Percentiles rank a stretch among this genome's conserved stretches.
Conservation (phyloP, 2,329 filamentous ascomycete genomes). For the Talaromyces sp. region DNA sequence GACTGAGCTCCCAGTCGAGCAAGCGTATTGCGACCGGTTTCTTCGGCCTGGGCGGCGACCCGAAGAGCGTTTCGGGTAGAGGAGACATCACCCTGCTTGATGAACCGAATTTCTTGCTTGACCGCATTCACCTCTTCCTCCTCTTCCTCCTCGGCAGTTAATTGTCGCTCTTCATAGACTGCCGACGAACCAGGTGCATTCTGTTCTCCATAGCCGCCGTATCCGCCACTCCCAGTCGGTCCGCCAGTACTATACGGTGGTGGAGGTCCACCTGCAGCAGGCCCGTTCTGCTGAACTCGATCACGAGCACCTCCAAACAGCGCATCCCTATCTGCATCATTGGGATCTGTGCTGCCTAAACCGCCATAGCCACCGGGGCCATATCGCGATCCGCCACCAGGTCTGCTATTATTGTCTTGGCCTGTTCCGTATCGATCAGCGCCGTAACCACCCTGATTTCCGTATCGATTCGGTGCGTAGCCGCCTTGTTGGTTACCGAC, state of each 20-base stretch:
- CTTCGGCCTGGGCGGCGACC: slow-evolving; percentile 64
- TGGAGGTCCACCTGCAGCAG: slow-evolving; percentile 32
- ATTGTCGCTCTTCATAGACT: slow-evolving; percentile 64
- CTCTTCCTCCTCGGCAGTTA: slow-evolving; percentile 77
- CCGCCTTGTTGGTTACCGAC: slow-evolving; percentile 27
- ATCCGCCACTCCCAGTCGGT: slow-evolving; percentile 19
- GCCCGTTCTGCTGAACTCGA: slow-evolving; percentile 46
- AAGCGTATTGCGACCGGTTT: slow-evolving; percentile 67
- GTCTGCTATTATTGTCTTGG: slow-evolving; percentile 47
- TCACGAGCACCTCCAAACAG: slow-evolving; percentile 57
- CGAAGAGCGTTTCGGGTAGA: slow-evolving; percentile 66
- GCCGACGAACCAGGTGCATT: slow-evolving; percentile 27
- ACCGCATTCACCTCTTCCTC: slow-evolving; percentile 68
- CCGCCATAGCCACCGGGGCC: slow-evolving; percentile 54
- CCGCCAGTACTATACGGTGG: slow-evolving; percentile 36
- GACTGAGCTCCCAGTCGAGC: slow-evolving; percentile 72
- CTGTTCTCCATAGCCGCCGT: slow-evolving; percentile 25
- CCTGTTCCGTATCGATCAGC: slow-evolving; percentile 46
- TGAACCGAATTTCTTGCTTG: slow-evolving; percentile 68
- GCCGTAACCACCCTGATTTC: slow-evolving; percentile 36
- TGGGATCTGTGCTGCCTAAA: slow-evolving; percentile 49
- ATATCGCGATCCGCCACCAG: slow-evolving; percentile 43
- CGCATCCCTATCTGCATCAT: slow-evolving; percentile 54
- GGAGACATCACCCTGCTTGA: slow-evolving; percentile 74
- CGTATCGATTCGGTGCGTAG: slow-evolving; percentile 31